Evolutionary conservation across 164 flowering plant genomes (phyloP).

Genomic region (Tetrastigma voinierianum): DNA sequence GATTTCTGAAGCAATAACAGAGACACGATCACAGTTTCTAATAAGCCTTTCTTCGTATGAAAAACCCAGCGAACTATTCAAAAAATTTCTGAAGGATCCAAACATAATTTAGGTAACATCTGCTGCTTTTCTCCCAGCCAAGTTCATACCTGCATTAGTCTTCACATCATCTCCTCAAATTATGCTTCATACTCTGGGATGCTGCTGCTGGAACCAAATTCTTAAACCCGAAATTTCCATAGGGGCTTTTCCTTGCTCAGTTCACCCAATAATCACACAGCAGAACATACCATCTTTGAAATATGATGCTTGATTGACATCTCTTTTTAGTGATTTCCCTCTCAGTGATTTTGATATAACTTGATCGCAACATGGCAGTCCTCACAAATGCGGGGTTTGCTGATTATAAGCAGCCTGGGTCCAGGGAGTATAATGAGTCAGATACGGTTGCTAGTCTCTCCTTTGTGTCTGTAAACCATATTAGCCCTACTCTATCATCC

Average conservation of each 20-base stretch:
- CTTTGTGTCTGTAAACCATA: conserved; percentile 46
- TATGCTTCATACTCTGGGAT: not conserved
- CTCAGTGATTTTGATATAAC: conserved; percentile 45
- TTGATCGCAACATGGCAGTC: conserved; percentile 53
- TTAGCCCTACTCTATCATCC: conserved; percentile 46
- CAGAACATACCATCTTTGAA: conserved; percentile 53
- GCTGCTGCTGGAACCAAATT: not conserved
- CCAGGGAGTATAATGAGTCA: conserved; percentile 45
- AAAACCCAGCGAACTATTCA: too few relatives aligned
- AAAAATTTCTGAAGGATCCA: too few relatives aligned
- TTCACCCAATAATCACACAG: conserved; percentile 53
- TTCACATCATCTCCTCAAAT: too few relatives aligned
- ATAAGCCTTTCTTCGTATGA: too few relatives aligned
- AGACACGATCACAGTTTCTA: too few relatives aligned
- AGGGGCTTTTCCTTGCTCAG: not conserved
- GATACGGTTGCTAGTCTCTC: conserved; percentile 52
- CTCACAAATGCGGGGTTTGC: conserved; percentile 51
- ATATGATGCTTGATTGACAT: conserved; percentile 55
- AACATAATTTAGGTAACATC: too few relatives aligned
- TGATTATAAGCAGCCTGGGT: conserved; percentile 37
- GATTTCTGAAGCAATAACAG: too few relatives aligned
- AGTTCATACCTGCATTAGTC: too few relatives aligned
- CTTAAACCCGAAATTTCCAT: not conserved
- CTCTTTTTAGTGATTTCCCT: conserved; percentile 45
- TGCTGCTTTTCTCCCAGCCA: too few relatives aligned